These are phyloP conservation scores for Allantophomopsis cytisporea DNA, from an alignment of 2,329 filamentous ascomycete genomes.

Conservation along the genomic window DNA sequence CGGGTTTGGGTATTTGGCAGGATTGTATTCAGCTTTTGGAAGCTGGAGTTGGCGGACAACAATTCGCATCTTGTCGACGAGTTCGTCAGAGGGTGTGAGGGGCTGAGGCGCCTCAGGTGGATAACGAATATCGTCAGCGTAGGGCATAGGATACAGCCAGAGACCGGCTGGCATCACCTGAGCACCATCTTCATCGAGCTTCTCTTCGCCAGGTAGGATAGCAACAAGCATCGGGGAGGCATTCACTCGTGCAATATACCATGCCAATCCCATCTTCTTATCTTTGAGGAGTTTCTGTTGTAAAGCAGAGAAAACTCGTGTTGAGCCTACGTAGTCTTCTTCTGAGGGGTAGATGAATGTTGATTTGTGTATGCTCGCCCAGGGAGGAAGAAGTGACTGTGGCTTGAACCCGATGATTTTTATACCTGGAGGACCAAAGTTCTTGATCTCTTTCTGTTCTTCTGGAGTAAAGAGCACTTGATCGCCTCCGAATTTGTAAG, in stretches of 20 bases:
- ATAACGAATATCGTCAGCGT: constrained; percentile 74
- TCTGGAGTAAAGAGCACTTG: constrained; percentile 77
- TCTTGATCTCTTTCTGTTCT: constrained; percentile 63
- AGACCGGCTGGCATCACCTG: constrained; percentile 68
- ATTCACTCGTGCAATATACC: constrained; percentile 77
- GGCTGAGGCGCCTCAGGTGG: constrained; percentile 46
- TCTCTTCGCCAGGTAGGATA: constrained; percentile 62
- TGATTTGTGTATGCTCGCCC: constrained; percentile 77
- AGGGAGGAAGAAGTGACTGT: constrained; percentile 57
- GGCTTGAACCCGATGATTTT: constrained; percentile 93
- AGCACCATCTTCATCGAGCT: constrained; percentile 46
- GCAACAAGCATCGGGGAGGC: constrained; percentile 69
- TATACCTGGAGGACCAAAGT: constrained; percentile 73
- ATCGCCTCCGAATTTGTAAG: constrained; percentile 91
- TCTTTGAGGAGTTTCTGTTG: constrained; percentile 74
- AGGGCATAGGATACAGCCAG: constrained; percentile 82
- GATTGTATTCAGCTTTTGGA: constrained; percentile 74
- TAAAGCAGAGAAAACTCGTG: constrained; percentile 80
- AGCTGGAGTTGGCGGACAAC: constrained; percentile 74
- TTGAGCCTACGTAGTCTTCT: constrained; percentile 79
- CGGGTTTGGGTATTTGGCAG: constrained; percentile 80
- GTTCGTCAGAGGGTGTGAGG: constrained; percentile 47
- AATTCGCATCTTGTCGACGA: constrained; percentile 71
- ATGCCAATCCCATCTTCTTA: constrained; percentile 73
- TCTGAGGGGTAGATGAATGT: constrained; percentile 93